Evolutionary conservation across 2,329 filamentous ascomycete species (phyloP), one percentile per base, ranked within the genome.

Genomic region (Teratosphaeria zuluensis): DNA sequence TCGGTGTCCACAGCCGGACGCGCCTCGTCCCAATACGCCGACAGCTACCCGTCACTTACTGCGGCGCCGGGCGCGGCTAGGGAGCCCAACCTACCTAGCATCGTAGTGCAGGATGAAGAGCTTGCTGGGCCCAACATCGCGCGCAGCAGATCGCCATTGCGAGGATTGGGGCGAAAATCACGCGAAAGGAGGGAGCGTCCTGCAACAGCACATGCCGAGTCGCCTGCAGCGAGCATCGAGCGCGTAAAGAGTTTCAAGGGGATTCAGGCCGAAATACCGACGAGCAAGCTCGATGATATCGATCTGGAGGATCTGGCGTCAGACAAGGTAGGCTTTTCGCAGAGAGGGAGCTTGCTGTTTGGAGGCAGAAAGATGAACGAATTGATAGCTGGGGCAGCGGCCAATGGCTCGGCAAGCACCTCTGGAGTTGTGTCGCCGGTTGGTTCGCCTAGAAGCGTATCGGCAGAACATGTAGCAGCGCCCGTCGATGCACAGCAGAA

Each of bases 261-360:
- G 48, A 78, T 84, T 51, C 76, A 79, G 46, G 76, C 82, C 61
- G 74, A 80, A 61, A 83, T 85, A 59, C 82, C 83, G 4, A 79
- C 76, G 2, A 76, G 76, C 38, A 76, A 73, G 57, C 76, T 84
- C 53, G 80, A 81, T 59, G 65, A 64, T 24, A 60, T 70, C 48
- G 81, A 80, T 46, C 69, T 85, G 31, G 76, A 77, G n/a, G 80
- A 80, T 38, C 64, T 82, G 57, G 71, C 72, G n/a, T 72, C 76
- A 42, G 75, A 77, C 56, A 76, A 79, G 48, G 71, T 86, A 61
- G 77, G 79, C 53, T 86, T 86, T 64, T 84, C 82, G 12, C 82
- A 80, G 58, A 74, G 83, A 58, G 83, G 83, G 56, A 85, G 82
- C 71, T 76, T 85, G 70, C 70, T 85, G 62, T 70, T 82, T 62